Base-by-base conservation (phyloP, 2,329 filamentous ascomycete genomes). In the Fusarium drepaniforme region DNA sequence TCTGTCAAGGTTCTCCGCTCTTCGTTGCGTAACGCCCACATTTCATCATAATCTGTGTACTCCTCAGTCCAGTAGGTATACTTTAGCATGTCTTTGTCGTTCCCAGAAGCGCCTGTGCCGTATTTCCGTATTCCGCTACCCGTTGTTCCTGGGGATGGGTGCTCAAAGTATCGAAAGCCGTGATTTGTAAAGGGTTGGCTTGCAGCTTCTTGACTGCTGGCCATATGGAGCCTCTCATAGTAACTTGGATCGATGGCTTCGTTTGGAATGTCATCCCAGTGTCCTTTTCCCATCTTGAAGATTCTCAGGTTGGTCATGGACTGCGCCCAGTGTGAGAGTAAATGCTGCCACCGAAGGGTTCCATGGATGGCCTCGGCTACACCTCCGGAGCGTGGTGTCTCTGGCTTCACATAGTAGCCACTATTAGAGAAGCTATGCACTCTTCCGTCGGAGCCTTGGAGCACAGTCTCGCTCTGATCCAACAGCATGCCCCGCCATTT, bases 321-420 rank as follows among this genome's bases (percentile, higher is more conserved):
- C 2, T 49, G 15, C 16, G 56, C 15, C 69, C 71, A 73, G 15
- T 66, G 69, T 1, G 58, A 33, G 16, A 73, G 67, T 3, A 73
- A 8, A n/a, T 62, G 38, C 16, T 70, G 28, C 66, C 66, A 73
- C 9, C 71, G 40, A 2, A 68, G 15, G 4, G 25, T 30, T 8
- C 25, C 16, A 13, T 23, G 53, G 7, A 21, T 5, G 13, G 5
- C 3, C 28, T 16, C n/a, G 3, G 0, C 13, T 12, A 5, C 13
- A 9, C 40, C 4, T 8, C 30, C 15, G 1, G 25, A 28, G 1
- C 21, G 18, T 11, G 1, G n/a, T 12, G 3, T 1, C 3, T 13
- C 11, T 23, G 33, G 5, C 8, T 35, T 11, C 1, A 28, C 18
- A 11, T 44, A 64, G 42, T 64, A 64, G 7, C 65, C 42, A 16